Evolutionary conservation across 352 stramenopile species (phyloP), one percentile per base, ranked within the genome.

Genomic region (Globisporangium ultimum): DNA sequence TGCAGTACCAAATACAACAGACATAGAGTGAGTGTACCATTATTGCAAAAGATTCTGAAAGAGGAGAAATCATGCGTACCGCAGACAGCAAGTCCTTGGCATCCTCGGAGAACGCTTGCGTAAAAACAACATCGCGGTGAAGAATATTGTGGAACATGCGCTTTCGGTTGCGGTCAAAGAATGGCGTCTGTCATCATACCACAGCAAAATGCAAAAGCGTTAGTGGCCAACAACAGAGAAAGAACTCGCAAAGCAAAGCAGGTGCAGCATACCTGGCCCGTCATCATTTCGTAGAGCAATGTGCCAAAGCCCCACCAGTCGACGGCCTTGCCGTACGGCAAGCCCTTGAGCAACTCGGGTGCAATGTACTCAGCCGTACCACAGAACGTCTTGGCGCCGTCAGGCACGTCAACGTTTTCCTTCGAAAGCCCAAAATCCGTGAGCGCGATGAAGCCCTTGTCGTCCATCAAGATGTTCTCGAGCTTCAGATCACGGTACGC

Each of bases 221-320:
- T 6, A 32, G 24, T 5, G 24, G 5, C 24, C 24, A 32, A 5
- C 24, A 32, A 32, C 24, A 32, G 2, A 32, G 24, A 32, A 5
- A 32, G 24, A 32, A 40, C 8, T 51, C 15, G n/a, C 1, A 64
- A 42, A 21, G 38, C 48, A 47, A 4, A n/a, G 13, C 46, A 9
- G 41, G 38, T 50, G 18, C 28, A 52, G 17, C 18, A 14, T 47
- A 76, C 69, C 64, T 83, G 70, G 20, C 93, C 92, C 10, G 89
- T 92, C 73, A 98, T 96, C 89, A 98, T 98, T 78, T 98, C 94
- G 74, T 97, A 98, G 50, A 97, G 73, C 42, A 98, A 74, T 18
- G 83, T 97, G 20, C 93, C 93, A 63, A 98, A 97, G 36, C 85
- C 86, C 93, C 93, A 98, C 91, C 91, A 98, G 66, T 98, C 93